A percentile compares a stretch with the other conserved stretches of the same genome.
Evolutionary conservation across 192 early-diverging fungal genomes (phyloP).

Genomic region (Linnemannia schmuckeri): DNA sequence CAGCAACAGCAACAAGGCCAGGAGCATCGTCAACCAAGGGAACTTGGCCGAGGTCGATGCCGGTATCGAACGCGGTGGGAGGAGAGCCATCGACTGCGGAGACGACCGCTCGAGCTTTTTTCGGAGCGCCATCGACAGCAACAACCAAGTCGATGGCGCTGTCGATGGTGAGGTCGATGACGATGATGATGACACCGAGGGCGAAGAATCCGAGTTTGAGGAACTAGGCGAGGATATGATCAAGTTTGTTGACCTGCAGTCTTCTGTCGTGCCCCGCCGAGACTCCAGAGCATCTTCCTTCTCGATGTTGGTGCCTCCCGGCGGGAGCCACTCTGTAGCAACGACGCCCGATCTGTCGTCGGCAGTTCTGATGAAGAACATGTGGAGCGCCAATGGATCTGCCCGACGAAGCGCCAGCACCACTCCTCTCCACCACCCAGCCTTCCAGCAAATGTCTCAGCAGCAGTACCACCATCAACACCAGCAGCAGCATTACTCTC

Average conservation of each 20-base stretch:
- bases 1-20: constrained; percentile 8
- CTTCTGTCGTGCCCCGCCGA: constrained; percentile 30
- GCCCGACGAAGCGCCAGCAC: constrained; percentile 8
- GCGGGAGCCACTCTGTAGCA: neutral
- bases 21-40: neutral
- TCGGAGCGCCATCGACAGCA: neutral
- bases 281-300: constrained; percentile 28
- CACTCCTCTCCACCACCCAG: constrained; percentile 18
- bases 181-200: constrained; percentile 36
- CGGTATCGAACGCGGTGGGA: constrained; percentile 7
- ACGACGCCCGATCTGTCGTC: constrained; percentile 36
- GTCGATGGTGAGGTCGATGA: constrained; percentile 10
- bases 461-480: neutral
- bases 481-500: constrained; percentile 10
- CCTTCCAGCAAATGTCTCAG: neutral
- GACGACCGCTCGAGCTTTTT: constrained; percentile 25
- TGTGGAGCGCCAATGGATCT: constrained; percentile 20
- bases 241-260: constrained; percentile 48
- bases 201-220: constrained; percentile 50
- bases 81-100: constrained; percentile 28
- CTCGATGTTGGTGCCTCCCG: constrained; percentile 5
- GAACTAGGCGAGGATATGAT: constrained; percentile 56
- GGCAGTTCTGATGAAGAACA: constrained; percentile 36
- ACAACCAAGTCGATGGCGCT: neutral
- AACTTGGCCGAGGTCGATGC: constrained; percentile 17